These are phyloP conservation scores for Sphagnurus paluster DNA, from an alignment of 1,284 basidiomycete genomes.

Conservation along the genomic window DNA sequence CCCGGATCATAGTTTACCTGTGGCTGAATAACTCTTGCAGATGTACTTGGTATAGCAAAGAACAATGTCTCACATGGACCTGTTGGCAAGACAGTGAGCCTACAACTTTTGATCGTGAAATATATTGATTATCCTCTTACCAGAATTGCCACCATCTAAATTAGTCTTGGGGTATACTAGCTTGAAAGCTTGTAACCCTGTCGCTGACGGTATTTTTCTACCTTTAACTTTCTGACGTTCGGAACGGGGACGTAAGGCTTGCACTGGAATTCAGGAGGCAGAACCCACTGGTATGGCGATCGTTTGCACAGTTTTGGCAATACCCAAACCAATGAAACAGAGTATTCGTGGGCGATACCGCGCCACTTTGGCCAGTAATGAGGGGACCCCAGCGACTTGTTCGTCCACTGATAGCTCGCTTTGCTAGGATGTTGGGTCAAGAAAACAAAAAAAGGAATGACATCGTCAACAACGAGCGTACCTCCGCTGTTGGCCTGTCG, in stretches of 20 bases:
- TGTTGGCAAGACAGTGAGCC: no score
- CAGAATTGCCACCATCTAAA: slow-evolving; percentile 1
- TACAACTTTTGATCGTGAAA: no score
- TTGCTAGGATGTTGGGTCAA: slow-evolving; percentile 39
- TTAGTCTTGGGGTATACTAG: slow-evolving; percentile 35
- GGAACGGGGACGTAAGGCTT: not conserved
- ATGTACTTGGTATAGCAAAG: slow-evolving; percentile 68
- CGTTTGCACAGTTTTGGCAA: slow-evolving; percentile 56
- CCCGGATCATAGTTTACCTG: slow-evolving; percentile 42
- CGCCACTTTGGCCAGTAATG: slow-evolving; percentile 56
- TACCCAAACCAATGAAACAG: slow-evolving; percentile 74
- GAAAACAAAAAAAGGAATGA: not conserved
- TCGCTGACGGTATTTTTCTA: slow-evolving; percentile 15
- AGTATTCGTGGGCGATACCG: slow-evolving; percentile 57
- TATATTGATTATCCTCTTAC: no score
- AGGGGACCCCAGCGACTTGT: slow-evolving; percentile 47
- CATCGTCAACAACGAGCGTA: not conserved
- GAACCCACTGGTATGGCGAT: no score
- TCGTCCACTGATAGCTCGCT: slow-evolving; percentile 59
- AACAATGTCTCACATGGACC: slow-evolving; percentile 56
- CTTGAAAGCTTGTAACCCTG: slow-evolving; percentile 55
- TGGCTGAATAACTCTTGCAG: slow-evolving; percentile 61
- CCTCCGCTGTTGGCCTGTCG: slow-evolving; percentile 53
- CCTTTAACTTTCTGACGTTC: slow-evolving; percentile 10
- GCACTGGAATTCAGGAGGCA: slow-evolving; percentile 17